Evolutionary conservation across 176 grass and related monocot genomes (phyloP).

Genomic region (Poa annua): DNA sequence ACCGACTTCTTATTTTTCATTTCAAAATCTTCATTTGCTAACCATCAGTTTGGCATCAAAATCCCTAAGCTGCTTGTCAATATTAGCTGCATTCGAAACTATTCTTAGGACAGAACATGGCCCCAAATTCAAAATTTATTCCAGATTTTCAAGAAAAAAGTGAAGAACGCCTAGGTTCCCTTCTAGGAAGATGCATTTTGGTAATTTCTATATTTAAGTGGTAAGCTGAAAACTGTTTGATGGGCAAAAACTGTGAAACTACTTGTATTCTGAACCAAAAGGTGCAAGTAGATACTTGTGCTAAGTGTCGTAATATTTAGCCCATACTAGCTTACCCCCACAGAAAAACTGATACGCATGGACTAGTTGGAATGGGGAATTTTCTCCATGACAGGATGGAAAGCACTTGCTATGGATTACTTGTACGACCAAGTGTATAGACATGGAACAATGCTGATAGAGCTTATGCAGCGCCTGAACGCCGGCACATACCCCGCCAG

Average conservation of each 20-base stretch:
- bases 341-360: neutral
- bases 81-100: too few species aligned
- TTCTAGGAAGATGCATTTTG: neutral
- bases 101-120: neutral
- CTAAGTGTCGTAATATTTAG: neutral
- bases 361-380: neutral
- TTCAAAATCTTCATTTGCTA: too few species aligned
- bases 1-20: too few species aligned
- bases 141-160: neutral
- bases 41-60: too few species aligned
- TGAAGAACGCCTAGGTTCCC: neutral
- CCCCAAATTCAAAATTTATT: neutral
- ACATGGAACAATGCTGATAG: neutral
- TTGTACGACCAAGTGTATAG: conserved; percentile 20
- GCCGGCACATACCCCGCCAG: conserved; percentile 37
- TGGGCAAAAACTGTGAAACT: neutral
- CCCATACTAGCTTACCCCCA: neutral
- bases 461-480: neutral
- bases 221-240: neutral
- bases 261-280: neutral
- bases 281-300: neutral
- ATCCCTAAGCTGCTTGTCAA: too few species aligned
- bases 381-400: neutral
- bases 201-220: neutral
- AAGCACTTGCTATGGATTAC: neutral